Base-by-base conservation (phyloP, 2,329 filamentous ascomycete genomes). In the Coniochaeta hoffmannii region DNA sequence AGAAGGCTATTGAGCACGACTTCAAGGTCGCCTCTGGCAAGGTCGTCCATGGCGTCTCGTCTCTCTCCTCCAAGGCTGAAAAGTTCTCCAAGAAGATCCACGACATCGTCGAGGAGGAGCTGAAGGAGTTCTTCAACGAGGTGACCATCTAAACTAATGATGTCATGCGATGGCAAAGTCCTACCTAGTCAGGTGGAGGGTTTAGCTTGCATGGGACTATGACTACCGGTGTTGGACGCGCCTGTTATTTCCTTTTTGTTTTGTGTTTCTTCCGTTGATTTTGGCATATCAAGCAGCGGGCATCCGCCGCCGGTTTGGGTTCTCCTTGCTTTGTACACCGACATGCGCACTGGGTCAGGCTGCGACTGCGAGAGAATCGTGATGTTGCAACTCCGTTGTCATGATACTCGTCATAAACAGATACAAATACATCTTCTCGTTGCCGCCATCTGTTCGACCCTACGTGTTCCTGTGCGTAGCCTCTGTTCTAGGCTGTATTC, bases 61-160 rank as follows among this genome's bases (percentile, higher is more conserved):
- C 74, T 30, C 67, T 83, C 58, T 72, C 76, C 55, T 72, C 69
- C 65, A 82, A 85, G 76, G 80, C 79, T 22, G 78, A 82, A 72
- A 78, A 83, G 75, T 70, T 86, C 60, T 78, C 81, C 59, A 75
- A 82, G 73, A 84, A 84, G 78, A 80, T 86, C 62, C 79, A 84
- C 65, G 73, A 82, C 60, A 68, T 83, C 34, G 78, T 86, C 53
- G 80, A 86, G 24, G 76, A 82, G 69, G 81, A 86, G 74, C 71
- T 86, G 49, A 72, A 80, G 69, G 75, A 80, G 66, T 81, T 86
- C 65, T 71, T 84, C 55, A 74, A 79, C 63, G 80, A 84, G 66
- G 62, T 82, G 50, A 60, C 61, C 49, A 64, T 61, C 53, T 75
- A 71, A 69, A 50, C 26, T 51, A 26, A n/a, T 41, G 6, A 8